A percentile compares a stretch with the other conserved stretches of the same genome.
Conservation (phyloP, 257 asterid species). For the Solanum lignicaule region DNA sequence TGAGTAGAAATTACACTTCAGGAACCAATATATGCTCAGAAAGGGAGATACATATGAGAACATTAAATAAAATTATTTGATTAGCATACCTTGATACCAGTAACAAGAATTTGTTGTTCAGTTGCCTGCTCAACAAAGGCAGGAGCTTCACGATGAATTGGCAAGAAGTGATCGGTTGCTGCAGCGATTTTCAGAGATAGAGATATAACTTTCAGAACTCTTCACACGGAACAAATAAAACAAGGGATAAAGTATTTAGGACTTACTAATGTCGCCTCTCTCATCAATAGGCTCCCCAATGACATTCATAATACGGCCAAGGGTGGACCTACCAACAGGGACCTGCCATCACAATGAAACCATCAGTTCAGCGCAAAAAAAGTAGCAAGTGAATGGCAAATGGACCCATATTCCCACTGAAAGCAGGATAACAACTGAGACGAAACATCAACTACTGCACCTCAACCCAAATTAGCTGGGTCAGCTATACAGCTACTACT, state of each 20-base stretch:
- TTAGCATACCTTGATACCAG: slow-evolving; percentile 82
- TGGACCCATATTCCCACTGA: neutral
- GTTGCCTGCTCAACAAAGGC: slow-evolving; percentile 94
- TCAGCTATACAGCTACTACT: neutral
- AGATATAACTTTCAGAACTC: neutral
- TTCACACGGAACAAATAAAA: neutral
- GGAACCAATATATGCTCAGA: neutral
- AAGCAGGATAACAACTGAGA: neutral
- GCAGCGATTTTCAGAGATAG: slow-evolving; percentile 10
- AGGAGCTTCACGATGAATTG: slow-evolving; percentile 98
- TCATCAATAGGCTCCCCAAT: slow-evolving; percentile 94
- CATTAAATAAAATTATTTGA: neutral
- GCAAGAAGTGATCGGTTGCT: slow-evolving; percentile 81
- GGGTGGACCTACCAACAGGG: slow-evolving; percentile 97
- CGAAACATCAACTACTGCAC: neutral
- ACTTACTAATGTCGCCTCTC: slow-evolving; percentile 76
- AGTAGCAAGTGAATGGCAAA: neutral
- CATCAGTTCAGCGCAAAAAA: neutral
- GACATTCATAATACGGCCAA: slow-evolving; percentile 94
- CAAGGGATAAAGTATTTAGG: neutral
- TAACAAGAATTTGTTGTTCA: slow-evolving; percentile 87
- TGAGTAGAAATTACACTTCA: neutral
- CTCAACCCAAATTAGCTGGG: neutral
- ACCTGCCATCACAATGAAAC: slow-evolving; percentile 34
- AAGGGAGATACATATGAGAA: neutral